Percentiles rank a stretch among this genome's conserved stretches.
phyloP scores from a whole-genome alignment of 345 rosid species.

The Lenwebbia sp. region DNA sequence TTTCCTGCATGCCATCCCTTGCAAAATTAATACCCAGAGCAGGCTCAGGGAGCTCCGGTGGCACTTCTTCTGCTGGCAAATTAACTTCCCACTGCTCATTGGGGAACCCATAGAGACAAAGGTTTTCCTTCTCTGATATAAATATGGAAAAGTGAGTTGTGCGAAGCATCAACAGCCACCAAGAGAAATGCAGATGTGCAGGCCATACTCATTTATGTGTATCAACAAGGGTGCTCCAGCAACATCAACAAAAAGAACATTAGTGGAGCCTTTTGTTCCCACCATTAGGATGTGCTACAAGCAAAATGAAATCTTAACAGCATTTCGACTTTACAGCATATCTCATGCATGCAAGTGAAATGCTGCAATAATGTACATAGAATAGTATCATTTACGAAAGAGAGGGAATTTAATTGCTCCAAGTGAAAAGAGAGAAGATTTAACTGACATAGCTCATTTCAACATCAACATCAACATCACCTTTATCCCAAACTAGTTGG shows the following conservation, averaged over 20 bases:
- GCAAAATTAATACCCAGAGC: constrained; percentile 86
- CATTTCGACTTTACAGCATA: not conserved
- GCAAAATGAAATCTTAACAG: not conserved
- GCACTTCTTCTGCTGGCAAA: constrained; percentile 87
- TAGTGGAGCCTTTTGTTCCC: not conserved
- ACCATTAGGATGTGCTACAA: not conserved
- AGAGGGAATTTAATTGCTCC: not conserved
- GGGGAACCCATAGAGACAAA: constrained; percentile 75
- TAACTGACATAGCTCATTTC: not conserved
- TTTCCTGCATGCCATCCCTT: constrained; percentile 74
- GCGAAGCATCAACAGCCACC: not conserved
- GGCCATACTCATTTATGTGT: not conserved
- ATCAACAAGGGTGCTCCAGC: not conserved
- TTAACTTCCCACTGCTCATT: constrained; percentile 74
- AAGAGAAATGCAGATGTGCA: not conserved
- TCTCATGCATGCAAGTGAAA: not conserved
- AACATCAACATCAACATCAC: too few species aligned
- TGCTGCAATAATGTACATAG: not conserved
- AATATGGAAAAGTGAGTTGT: not conserved
- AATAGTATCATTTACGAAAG: not conserved
- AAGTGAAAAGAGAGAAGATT: not conserved
- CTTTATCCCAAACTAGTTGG: too few species aligned
- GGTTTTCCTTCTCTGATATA: constrained; percentile 66
- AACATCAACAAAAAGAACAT: not conserved
- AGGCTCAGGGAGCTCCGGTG: constrained; percentile 91